Percentiles rank a stretch among this genome's conserved stretches.
Evolutionary conservation across 345 rosid species (phyloP).

Genomic region (Luvunga scandens): DNA sequence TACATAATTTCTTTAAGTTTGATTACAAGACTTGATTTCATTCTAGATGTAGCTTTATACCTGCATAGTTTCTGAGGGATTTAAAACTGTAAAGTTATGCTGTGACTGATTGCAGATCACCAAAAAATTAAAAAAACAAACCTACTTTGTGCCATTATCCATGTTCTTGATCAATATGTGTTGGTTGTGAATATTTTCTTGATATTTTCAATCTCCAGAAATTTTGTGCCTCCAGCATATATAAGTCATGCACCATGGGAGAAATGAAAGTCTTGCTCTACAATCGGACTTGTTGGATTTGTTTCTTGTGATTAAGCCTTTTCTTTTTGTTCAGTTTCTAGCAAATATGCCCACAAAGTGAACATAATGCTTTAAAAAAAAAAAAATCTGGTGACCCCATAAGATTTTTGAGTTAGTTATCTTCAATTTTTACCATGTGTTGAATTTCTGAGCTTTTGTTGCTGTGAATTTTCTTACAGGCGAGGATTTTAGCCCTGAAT

Average conservation of each 20-base stretch:
- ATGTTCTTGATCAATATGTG: not conserved
- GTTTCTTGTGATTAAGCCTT: not conserved
- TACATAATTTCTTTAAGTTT: not conserved
- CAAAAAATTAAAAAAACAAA: not conserved
- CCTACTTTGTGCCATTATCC: not conserved
- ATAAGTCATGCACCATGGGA: not conserved
- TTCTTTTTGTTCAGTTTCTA: not conserved
- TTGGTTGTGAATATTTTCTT: not conserved
- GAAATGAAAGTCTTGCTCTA: not conserved
- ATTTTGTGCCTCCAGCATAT: not conserved
- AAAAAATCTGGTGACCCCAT: not conserved
- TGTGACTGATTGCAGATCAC: not conserved
- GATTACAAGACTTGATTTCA: not conserved
- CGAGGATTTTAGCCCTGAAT: slow-evolving; percentile 90
- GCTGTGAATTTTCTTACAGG: slow-evolving; percentile 38
- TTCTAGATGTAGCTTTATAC: not conserved
- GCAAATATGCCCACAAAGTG: not conserved
- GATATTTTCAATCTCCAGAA: not conserved
- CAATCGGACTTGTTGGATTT: not conserved
- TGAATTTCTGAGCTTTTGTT: not conserved
- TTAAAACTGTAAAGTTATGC: not conserved
- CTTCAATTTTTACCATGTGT: not conserved
- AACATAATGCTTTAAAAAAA: not conserved
- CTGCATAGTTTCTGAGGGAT: not conserved
- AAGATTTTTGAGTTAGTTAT: not conserved